A percentile compares a stretch with the other conserved stretches of the same genome.
phyloP scores from a whole-genome alignment of 2,329 filamentous ascomycete species.

The Canariomyces notabilis region DNA sequence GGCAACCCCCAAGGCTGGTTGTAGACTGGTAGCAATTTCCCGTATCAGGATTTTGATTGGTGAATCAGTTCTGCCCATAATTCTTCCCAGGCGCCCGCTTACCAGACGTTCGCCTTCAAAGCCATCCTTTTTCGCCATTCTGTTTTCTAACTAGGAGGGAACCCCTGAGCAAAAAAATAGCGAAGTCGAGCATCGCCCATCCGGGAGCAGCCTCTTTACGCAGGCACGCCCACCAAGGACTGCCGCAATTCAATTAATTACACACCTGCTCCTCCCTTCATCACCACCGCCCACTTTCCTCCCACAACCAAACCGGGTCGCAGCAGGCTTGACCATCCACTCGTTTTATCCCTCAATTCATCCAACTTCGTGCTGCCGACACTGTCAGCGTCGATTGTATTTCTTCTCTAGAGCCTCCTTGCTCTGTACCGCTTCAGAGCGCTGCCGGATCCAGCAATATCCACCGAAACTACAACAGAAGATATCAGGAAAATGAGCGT shows the following conservation, averaged over 20 bases:
- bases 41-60: constrained; percentile 20
- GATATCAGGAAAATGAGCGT: constrained; percentile 48
- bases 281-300: constrained; percentile 7
- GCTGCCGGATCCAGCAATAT: constrained; percentile 14
- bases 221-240: neutral
- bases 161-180: constrained; percentile 13
- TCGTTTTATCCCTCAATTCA: constrained; percentile 21
- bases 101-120: too few relatives aligned
- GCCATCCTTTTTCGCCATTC: too few relatives aligned
- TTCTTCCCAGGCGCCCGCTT: neutral
- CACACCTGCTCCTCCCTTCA: constrained; percentile 4
- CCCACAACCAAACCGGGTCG: constrained; percentile 11
- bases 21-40: constrained; percentile 23
- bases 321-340: constrained; percentile 26
- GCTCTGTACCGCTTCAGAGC: constrained; percentile 7
- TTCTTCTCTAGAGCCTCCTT: constrained; percentile 7
- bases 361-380: constrained; percentile 11
- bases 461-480: neutral
- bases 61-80: neutral
- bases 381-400: constrained; percentile 3
- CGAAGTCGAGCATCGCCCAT: constrained; percentile 5
- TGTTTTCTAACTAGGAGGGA: neutral
- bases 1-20: too few relatives aligned
- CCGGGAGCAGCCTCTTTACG: constrained; percentile 3
- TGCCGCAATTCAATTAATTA: constrained; percentile 10